These are phyloP conservation scores for Fusarium tricinctum DNA, from an alignment of 2,329 filamentous ascomycete genomes.

Conservation along the genomic window DNA sequence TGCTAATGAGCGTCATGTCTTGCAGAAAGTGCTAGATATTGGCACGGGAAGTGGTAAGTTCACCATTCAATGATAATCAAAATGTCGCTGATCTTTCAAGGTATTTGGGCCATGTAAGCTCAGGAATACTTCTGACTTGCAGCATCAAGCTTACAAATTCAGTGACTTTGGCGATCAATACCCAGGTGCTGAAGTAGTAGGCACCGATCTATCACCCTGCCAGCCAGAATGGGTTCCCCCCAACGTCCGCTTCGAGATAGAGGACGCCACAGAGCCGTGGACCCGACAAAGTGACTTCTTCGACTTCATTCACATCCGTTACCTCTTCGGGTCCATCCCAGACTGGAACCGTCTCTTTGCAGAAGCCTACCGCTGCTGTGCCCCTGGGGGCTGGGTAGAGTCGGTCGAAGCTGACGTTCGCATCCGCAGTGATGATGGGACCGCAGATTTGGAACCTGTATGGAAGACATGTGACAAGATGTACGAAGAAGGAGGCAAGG, in stretches of 20 bases:
- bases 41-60: conserved; percentile 29
- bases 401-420: conserved; percentile 36
- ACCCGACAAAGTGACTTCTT: conserved; percentile 35
- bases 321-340: conserved; percentile 39
- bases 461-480: conserved; percentile 1
- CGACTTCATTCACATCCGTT: conserved; percentile 41
- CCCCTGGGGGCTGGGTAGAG: conserved; percentile 41
- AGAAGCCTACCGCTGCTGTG: conserved; percentile 42
- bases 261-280: conserved; percentile 36
- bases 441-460: conserved; percentile 14
- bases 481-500: conserved; percentile 37
- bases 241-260: conserved; percentile 41
- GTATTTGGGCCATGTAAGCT: conserved; percentile 31
- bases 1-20: background rate
- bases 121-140: no score
- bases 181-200: conserved; percentile 29
- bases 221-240: conserved; percentile 43
- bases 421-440: conserved; percentile 35
- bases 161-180: conserved; percentile 43
- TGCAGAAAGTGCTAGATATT: conserved; percentile 26
- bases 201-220: conserved; percentile 42
- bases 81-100: accelerated
- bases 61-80: no score
- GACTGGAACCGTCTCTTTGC: conserved; percentile 36
- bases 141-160: background rate